These are phyloP conservation scores for Pistacia atlantica DNA, from an alignment of 345 rosid species.

Conservation along the genomic window DNA sequence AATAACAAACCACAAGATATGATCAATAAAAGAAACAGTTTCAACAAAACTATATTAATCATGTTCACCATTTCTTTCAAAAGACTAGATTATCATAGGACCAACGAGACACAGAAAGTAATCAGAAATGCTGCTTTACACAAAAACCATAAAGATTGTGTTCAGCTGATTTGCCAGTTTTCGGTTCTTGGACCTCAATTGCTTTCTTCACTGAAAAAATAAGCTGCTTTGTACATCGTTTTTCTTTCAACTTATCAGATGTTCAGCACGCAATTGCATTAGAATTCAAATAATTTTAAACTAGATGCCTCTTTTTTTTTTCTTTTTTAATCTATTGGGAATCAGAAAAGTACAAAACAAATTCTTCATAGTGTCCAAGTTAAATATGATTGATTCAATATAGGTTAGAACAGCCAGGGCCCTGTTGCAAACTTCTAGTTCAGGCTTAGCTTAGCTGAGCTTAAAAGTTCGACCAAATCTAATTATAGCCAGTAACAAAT, in stretches of 20 bases:
- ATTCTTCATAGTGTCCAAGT: no score
- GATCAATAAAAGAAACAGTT: neutral
- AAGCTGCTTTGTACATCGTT: neutral
- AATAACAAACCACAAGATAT: neutral
- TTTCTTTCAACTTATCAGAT: neutral
- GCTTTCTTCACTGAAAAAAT: neutral
- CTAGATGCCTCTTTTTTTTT: neutral
- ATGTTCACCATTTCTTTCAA: neutral
- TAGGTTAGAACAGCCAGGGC: neutral
- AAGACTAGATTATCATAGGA: neutral
- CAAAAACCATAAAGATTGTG: no score
- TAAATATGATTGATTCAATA: no score
- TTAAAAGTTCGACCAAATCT: neutral
- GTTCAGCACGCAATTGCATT: neutral
- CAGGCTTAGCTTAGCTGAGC: neutral
- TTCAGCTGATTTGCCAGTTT: no score
- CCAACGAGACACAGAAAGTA: neutral
- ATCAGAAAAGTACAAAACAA: no score
- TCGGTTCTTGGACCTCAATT: neutral
- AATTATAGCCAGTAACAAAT: neutral
- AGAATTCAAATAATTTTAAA: neutral
- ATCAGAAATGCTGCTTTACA: neutral
- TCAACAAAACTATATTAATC: neutral
- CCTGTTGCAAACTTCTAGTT: neutral
- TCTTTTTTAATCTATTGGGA: no score